Conservation (phyloP, 139 green algal species). For the Volvox reticuliferus region DNA sequence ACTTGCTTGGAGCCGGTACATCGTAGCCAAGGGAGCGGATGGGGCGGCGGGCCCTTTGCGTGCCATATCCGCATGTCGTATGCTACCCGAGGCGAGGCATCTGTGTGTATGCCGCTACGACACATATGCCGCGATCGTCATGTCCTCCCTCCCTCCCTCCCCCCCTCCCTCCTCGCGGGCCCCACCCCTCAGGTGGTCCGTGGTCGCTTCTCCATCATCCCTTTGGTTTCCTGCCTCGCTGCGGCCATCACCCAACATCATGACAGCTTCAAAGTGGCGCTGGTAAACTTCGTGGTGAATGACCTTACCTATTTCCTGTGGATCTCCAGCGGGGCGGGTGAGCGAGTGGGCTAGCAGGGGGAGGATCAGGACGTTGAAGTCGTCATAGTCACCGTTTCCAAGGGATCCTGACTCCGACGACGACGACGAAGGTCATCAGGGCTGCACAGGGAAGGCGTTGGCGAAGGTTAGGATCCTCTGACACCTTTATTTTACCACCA, state of each 20-base stretch:
- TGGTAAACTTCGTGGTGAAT: constrained; percentile 89
- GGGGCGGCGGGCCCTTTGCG: too few relatives aligned
- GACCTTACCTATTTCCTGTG: constrained; percentile 85
- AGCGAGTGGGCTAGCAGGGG: too few relatives aligned
- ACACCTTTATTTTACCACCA: too few relatives aligned
- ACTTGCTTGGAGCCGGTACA: too few relatives aligned
- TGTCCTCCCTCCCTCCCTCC: background rate
- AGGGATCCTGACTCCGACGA: too few relatives aligned
- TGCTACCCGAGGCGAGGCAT: too few relatives aligned
- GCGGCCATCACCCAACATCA: constrained; percentile 86
- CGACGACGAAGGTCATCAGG: too few relatives aligned
- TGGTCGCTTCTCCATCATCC: constrained; percentile 75
- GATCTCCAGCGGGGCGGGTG: constrained; percentile 33
- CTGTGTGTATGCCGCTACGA: too few relatives aligned
- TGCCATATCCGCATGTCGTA: too few relatives aligned
- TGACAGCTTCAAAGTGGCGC: constrained; percentile 76
- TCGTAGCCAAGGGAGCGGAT: too few relatives aligned
- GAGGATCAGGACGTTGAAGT: background rate
- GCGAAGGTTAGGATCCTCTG: too few relatives aligned
- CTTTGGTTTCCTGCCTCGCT: constrained; percentile 83
- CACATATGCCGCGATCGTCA: background rate
- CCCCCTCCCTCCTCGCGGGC: background rate
- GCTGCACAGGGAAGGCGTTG: too few relatives aligned
- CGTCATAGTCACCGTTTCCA: background rate
- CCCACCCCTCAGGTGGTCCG: constrained; percentile 58